A percentile compares a stretch with the other conserved stretches of the same genome.
Evolutionary conservation across 2,329 filamentous ascomycete genomes (phyloP).

Genomic region (Rhytidhysteron rufulum): DNA sequence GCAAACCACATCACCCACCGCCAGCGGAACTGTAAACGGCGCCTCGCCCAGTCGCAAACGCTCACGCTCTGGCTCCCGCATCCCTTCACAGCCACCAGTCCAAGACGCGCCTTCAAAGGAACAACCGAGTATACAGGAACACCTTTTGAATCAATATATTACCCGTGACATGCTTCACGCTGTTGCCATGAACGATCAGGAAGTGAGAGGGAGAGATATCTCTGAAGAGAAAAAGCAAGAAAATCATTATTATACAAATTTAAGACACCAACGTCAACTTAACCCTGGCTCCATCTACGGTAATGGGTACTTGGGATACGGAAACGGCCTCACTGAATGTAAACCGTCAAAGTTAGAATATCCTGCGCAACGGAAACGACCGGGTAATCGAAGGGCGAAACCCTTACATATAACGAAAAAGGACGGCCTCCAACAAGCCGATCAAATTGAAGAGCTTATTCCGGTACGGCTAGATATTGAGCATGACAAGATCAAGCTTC

Average conservation of each 20-base stretch:
- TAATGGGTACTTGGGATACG: conserved; percentile 80
- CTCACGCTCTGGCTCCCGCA: conserved; percentile 56
- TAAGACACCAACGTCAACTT: conserved; percentile 58
- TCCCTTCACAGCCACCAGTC: conserved; percentile 38
- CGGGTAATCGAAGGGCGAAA: conserved; percentile 71
- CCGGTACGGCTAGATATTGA: conserved; percentile 91
- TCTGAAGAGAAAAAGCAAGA: conserved; percentile 63
- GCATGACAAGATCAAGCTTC: conserved; percentile 89
- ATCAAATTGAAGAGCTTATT: conserved; percentile 86
- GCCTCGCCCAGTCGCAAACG: conserved; percentile 52
- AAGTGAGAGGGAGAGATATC: conserved; percentile 38
- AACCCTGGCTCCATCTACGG: conserved; percentile 61
- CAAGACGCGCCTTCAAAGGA: conserved; percentile 36
- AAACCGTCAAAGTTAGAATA: conserved; percentile 71
- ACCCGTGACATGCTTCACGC: conserved; percentile 60
- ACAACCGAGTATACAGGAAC: conserved; percentile 36
- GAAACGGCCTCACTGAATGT: conserved; percentile 76
- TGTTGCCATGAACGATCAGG: conserved; percentile 50
- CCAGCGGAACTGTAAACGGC: conserved; percentile 45
- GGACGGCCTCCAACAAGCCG: conserved; percentile 73
- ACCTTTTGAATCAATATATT: conserved; percentile 61
- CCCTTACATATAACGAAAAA: conserved; percentile 71
- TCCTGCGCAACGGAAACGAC: conserved; percentile 69
- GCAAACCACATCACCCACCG: conserved; percentile 25
- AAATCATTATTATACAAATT: conserved; percentile 64